Evolutionary conservation across 2,329 filamentous ascomycete species (phyloP).

Genomic region (Diplodia sapinea): DNA sequence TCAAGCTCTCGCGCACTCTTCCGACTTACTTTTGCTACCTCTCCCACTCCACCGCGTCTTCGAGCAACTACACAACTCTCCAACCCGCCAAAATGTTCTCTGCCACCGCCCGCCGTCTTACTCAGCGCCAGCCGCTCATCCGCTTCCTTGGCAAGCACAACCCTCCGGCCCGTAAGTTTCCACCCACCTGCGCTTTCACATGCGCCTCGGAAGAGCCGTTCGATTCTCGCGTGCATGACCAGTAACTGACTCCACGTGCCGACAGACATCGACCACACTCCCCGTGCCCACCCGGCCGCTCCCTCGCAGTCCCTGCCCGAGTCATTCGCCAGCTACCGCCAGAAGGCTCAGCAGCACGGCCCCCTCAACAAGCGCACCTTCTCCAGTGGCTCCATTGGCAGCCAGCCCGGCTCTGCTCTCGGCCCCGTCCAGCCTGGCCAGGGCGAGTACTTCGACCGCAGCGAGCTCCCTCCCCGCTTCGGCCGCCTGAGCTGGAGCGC

Average conservation of each 20-base stretch:
- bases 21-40: conserved; percentile 9
- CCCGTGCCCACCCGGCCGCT: conserved; percentile 74
- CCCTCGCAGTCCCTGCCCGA: conserved; percentile 69
- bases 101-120: conserved; percentile 53
- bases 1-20: conserved; percentile 18
- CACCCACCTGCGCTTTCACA: conserved; percentile 16
- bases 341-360: conserved; percentile 78
- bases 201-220: conserved; percentile 22
- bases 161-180: conserved; percentile 50
- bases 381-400: conserved; percentile 58
- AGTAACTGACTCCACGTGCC: conserved; percentile 19
- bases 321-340: conserved; percentile 77
- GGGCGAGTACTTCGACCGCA: conserved; percentile 86
- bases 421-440: conserved; percentile 72
- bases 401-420: conserved; percentile 69
- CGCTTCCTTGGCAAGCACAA: conserved; percentile 58
- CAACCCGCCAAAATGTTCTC: conserved; percentile 47
- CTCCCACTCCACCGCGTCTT: not conserved
- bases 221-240: conserved; percentile 27
- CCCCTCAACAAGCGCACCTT: conserved; percentile 59
- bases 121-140: conserved; percentile 58
- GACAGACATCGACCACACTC: conserved; percentile 75
- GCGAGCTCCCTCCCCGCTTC: conserved; percentile 85
- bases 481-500: conserved; percentile 73
- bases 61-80: conserved; percentile 7